Evolutionary conservation across 306 rosid species (phyloP), one percentile per base, ranked within the genome.

Genomic region (Prunus davidiana): DNA sequence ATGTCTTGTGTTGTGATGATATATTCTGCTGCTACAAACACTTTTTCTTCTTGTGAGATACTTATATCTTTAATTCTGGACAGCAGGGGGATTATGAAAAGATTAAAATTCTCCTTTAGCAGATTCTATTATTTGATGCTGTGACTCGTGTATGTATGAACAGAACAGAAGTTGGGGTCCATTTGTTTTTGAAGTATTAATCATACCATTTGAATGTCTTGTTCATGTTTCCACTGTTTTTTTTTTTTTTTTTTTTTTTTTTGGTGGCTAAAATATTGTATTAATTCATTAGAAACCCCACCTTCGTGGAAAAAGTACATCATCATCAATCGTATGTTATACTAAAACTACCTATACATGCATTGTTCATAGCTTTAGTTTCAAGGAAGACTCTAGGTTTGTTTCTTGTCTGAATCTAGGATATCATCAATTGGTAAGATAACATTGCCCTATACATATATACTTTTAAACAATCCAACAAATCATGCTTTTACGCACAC

Each of bases 231-330:
- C 69, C 57, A 25, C 27, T 61, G n/a, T 45, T 16, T 45, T 57
- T 56, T 19, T 22, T 34, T 1, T 34, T 6, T 28, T 2, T 27
- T 61, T 28, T 60, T 5, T 60, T 57, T 56, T 27, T 22, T 32
- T 0, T 5, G 1, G 38, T 32, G 20, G 43, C 65, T n/a, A n/a
- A 34, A 64, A 34, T 10, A 64, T 64, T 34, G 25, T 34, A 64
- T 4, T 19, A 34, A 64, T 64, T 22, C 69, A 64, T 64, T 64
- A 32, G 9, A 14, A 64, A 38, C 43, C 47, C 80, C 83, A 87
- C 83, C 81, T 54, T 78, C 49, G 27, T 72, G 78, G 41, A 80
- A 82, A 82, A 84, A 77, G 85, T 78, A 84, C 64, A 72, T 63
- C 25, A 34, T 64, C 49, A 64, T 7, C 45, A 63, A 27, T 63